Evolutionary conservation across 768 basidiomycete genomes (phyloP).

Genomic region (Fibroporia radiculosa): DNA sequence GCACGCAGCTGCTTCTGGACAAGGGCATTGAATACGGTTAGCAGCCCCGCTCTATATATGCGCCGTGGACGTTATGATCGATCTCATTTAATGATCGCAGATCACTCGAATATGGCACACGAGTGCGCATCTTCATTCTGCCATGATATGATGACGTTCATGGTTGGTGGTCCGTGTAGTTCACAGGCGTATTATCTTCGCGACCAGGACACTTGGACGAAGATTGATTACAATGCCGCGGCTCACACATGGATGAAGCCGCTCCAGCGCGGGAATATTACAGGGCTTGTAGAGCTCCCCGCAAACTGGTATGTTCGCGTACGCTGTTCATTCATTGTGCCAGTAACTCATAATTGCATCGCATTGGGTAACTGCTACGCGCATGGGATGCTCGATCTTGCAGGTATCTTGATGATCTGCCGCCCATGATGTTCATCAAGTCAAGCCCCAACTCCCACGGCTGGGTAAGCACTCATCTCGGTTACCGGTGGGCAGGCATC

Average conservation of each 20-base stretch:
- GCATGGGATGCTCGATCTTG: too few relatives aligned
- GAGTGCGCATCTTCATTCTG: constrained; percentile 26
- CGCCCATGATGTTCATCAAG: constrained; percentile 76
- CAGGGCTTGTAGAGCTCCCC: constrained; percentile 56
- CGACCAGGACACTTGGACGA: constrained; percentile 64
- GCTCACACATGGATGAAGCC: constrained; percentile 74
- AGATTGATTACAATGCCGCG: constrained; percentile 53
- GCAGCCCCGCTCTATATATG: constrained; percentile 1
- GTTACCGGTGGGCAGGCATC: background rate
- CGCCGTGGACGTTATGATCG: too few relatives aligned
- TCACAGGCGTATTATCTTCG: constrained; percentile 64
- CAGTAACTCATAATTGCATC: too few relatives aligned
- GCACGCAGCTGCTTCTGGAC: constrained; percentile 53
- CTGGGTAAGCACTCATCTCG: constrained; percentile 35
- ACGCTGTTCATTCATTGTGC: background rate
- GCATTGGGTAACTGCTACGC: too few relatives aligned
- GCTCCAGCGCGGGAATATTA: constrained; percentile 51
- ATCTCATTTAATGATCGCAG: constrained; percentile 23
- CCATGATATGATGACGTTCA: background rate
- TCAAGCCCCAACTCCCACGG: constrained; percentile 62
- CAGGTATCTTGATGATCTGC: constrained; percentile 67
- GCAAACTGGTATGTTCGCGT: constrained; percentile 51
- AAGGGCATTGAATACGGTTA: constrained; percentile 71
- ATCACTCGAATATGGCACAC: constrained; percentile 53
- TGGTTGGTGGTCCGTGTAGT: constrained; percentile 15